These are phyloP conservation scores for Talaromyces islandicus DNA, from an alignment of 2,329 filamentous ascomycete species.

Conservation along the genomic window DNA sequence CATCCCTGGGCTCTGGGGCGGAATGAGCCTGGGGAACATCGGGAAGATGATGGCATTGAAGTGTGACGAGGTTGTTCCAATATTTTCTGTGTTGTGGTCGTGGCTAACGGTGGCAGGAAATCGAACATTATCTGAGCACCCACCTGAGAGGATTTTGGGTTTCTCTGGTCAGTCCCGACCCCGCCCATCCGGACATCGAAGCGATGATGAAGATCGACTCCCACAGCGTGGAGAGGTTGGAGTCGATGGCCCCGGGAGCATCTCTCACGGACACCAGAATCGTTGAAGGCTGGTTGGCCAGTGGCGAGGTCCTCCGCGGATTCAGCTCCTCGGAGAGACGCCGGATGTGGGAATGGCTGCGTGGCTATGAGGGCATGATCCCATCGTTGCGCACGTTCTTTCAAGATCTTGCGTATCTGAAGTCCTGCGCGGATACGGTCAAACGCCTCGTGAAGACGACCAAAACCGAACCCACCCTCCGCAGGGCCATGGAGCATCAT, in stretches of 20 bases:
- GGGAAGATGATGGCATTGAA: constrained; percentile 22
- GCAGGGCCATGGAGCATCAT: background rate
- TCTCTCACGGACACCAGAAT: constrained; percentile 19
- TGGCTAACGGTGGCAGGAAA: constrained; percentile 20
- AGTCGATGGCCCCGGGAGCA: constrained; percentile 25
- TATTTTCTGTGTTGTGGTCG: background rate
- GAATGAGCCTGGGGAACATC: constrained; percentile 24
- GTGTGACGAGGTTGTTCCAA: constrained; percentile 26
- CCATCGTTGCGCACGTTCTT: background rate
- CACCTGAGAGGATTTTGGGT: constrained; percentile 28
- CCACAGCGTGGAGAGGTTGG: constrained; percentile 25
- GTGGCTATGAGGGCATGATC: constrained; percentile 6
- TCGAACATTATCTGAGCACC: constrained; percentile 24
- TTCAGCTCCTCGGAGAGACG: constrained; percentile 24
- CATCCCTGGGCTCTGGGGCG: constrained; percentile 26
- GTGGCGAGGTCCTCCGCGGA: constrained; percentile 25
- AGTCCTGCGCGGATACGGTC: background rate
- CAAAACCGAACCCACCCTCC: background rate
- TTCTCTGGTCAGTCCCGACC: constrained; percentile 22
- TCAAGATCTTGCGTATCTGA: background rate
- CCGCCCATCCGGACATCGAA: constrained; percentile 5
- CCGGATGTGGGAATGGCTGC: constrained; percentile 24
- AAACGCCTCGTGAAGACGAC: background rate
- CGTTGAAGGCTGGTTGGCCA: constrained; percentile 22
- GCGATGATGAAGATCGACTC: constrained; percentile 24